These are phyloP conservation scores for Penicillium cosmopolitanum DNA, from an alignment of 495 filamentous ascomycete genomes.

Conservation along the genomic window DNA sequence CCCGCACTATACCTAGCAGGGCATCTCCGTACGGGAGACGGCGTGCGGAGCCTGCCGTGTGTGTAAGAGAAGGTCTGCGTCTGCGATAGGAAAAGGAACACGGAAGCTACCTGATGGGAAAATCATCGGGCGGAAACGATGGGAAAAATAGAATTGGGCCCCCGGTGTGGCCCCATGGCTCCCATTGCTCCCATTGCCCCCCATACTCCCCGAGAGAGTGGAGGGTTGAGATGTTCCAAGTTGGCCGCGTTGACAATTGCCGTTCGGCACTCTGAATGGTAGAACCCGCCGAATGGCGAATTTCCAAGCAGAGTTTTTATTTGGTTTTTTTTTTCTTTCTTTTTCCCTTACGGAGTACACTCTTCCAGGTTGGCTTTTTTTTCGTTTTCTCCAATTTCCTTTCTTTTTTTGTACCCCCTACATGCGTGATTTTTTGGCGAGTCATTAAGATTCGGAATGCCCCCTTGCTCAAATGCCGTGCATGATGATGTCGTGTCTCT, in stretches of 20 bases:
- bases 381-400: background rate
- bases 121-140: conserved; percentile 20
- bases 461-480: conserved; percentile 2
- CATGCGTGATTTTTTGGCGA: conserved; percentile 2
- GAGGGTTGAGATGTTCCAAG: conserved; percentile 7
- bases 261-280: conserved; percentile 16
- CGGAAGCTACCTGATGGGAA: background rate
- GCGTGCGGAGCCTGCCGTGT: conserved; percentile 30
- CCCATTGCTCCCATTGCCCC: background rate
- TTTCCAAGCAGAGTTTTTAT: background rate
- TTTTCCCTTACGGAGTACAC: background rate
- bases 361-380: background rate
- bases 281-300: conserved; percentile 1
- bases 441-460: conserved; percentile 3
- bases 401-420: conserved; percentile 2
- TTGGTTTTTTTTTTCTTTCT: background rate
- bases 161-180: background rate
- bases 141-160: background rate
- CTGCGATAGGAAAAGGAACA: conserved; percentile 13
- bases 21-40: conserved; percentile 17
- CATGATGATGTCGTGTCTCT: background rate
- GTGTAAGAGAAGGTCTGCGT: background rate
- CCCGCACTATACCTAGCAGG: conserved; percentile 2
- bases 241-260: conserved; percentile 23
- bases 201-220: background rate